Conservation (phyloP, 2,329 filamentous ascomycete species). For the Aureobasidium lini region DNA sequence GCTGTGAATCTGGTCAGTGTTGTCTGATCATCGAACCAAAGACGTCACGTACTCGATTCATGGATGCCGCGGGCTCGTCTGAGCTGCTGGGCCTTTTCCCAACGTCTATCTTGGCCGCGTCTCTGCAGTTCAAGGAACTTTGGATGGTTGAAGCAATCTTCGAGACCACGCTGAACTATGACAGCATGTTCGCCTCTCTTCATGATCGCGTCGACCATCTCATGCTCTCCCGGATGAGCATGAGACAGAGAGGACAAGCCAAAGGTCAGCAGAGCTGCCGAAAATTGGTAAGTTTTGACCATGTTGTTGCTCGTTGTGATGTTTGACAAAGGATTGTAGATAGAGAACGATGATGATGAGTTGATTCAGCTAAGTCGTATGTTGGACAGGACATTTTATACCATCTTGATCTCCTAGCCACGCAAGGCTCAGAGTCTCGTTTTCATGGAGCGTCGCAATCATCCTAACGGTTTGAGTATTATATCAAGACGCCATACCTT, state of each 20-base stretch:
- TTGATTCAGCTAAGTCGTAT: too few relatives aligned
- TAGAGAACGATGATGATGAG: too few relatives aligned
- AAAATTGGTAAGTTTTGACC: slow-evolving; percentile 1
- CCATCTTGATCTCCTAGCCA: too few relatives aligned
- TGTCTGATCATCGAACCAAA: neutral
- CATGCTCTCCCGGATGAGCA: slow-evolving; percentile 15
- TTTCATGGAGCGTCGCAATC: too few relatives aligned
- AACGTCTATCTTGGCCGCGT: slow-evolving; percentile 12
- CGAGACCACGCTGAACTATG: slow-evolving; percentile 16
- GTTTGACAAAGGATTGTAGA: too few relatives aligned
- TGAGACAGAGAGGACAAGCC: slow-evolving; percentile 3
- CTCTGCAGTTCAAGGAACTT: slow-evolving; percentile 13
- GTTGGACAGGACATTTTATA: too few relatives aligned
- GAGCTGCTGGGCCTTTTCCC: slow-evolving; percentile 14
- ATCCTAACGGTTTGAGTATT: too few relatives aligned
- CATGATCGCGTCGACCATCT: slow-evolving; percentile 12
- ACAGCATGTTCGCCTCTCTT: slow-evolving; percentile 13
- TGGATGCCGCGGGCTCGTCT: slow-evolving; percentile 12
- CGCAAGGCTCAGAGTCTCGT: too few relatives aligned
- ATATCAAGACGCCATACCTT: too few relatives aligned
- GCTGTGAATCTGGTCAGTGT: neutral
- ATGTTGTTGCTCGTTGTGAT: neutral
- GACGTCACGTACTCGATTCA: neutral
- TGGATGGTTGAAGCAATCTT: slow-evolving; percentile 11
- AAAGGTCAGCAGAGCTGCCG: neutral